Evolutionary conservation across 2,329 filamentous ascomycete species (phyloP).

Genomic region (Colletotrichum cereale): DNA sequence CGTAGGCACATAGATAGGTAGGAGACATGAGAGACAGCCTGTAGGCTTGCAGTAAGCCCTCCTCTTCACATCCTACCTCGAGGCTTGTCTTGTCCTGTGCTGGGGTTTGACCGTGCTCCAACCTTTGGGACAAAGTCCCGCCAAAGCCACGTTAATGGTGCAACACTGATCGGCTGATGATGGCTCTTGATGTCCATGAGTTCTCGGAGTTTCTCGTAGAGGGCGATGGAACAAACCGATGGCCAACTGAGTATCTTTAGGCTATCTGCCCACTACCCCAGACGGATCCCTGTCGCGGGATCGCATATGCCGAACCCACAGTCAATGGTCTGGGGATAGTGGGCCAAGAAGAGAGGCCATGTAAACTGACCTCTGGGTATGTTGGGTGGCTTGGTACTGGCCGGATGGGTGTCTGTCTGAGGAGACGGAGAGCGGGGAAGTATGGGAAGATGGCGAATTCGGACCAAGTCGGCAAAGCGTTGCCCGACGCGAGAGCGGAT

Average conservation of each 20-base stretch:
- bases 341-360: background rate
- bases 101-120: constrained; percentile 2
- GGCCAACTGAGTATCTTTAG: background rate
- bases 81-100: background rate
- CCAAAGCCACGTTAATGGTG: background rate
- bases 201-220: background rate
- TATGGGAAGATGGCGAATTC: background rate
- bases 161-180: background rate
- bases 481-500: background rate
- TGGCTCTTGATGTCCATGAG: background rate
- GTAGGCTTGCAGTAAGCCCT: constrained; percentile 17
- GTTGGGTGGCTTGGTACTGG: background rate
- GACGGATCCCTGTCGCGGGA: constrained; percentile 2
- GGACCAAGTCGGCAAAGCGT: background rate
- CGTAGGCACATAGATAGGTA: background rate
- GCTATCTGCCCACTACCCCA: constrained; percentile 20
- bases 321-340: constrained; percentile 25
- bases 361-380: background rate
- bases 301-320: constrained; percentile 1
- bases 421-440: constrained; percentile 6
- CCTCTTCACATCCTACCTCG: background rate
- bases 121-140: background rate
- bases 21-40: constrained; percentile 8
- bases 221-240: background rate
- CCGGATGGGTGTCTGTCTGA: background rate